Conservation (phyloP, 768 basidiomycete species). For the Ramaria rubella region DNA sequence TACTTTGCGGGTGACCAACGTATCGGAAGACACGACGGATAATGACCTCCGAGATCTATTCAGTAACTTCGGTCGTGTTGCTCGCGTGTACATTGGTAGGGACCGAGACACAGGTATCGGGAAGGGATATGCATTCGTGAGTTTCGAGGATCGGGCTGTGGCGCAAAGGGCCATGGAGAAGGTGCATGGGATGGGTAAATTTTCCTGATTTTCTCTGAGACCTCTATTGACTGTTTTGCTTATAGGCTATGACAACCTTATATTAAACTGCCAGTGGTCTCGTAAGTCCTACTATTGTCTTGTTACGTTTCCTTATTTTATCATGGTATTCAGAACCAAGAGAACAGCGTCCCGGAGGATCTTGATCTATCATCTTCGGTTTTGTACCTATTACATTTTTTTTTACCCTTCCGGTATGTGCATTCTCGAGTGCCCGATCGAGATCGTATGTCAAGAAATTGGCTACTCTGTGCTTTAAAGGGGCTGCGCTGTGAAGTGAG, state of each 20-base stretch:
- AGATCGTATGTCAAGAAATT: too few species aligned
- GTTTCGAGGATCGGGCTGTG: conserved; percentile 73
- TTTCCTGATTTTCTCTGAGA: background rate
- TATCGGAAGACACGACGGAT: conserved; percentile 92
- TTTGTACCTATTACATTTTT: too few species aligned
- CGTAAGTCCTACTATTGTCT: conserved; percentile 35
- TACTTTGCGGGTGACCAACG: conserved; percentile 94
- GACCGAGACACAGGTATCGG: conserved; percentile 93
- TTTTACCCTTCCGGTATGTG: too few species aligned
- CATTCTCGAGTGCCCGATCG: too few species aligned
- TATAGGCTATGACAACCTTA: conserved; percentile 73
- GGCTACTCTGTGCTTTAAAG: too few species aligned
- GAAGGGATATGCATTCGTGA: conserved; percentile 96
- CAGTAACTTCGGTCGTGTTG: conserved; percentile 75
- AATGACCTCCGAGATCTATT: conserved; percentile 92
- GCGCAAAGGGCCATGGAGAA: conserved; percentile 90
- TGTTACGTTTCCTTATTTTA: background rate
- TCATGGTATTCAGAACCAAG: conserved; percentile 27
- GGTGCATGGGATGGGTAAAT: conserved; percentile 70
- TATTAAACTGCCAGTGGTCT: conserved; percentile 63
- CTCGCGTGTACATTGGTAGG: conserved; percentile 87
- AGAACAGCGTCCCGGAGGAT: conserved; percentile 24
- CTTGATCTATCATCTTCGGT: background rate
- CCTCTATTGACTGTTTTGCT: background rate
- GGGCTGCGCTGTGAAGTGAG: too few species aligned